Evolutionary conservation across 163 green algal species (phyloP), one percentile per base, ranked within the genome.

Genomic region (Coccomyxa subellipsoidea): DNA sequence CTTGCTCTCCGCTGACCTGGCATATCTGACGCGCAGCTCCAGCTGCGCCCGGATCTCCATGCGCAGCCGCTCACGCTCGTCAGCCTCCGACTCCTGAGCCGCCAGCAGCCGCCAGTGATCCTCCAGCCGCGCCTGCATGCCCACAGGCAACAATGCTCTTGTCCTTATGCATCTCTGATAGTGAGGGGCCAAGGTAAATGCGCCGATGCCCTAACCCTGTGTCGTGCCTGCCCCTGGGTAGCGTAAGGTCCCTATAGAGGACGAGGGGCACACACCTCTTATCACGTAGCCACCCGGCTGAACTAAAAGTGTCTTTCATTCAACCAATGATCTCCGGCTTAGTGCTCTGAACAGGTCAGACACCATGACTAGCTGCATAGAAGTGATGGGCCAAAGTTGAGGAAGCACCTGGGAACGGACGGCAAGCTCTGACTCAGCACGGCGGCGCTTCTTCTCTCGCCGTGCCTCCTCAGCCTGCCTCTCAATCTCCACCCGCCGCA

Each of bases 41-140:
- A 70, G 37, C 76, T 38, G 76, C 27, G 5, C 76, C 25, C 76
- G 36, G 25, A 80, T 34, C 76, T 80, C 25, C 38, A 31, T 31
- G 21, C 76, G 38, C 7, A 80, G 38, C 38, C 23, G 38, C 76
- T 80, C 38, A 4, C 76, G 76, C 76, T 80, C 38, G 27, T 80
- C 38, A 9, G 21, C 8, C 31, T 59, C 38, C 9, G 38, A 34
- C 76, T 80, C 37, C 39, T 59, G 36, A 25, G 29, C 38, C 39
- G 76, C 76, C 76, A 69, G 4, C 39, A 39, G 37, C 38, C 39
- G 76, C 76, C 76, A 15, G 39, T 80, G 76, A 29, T 70, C 39
- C 76, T 80, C 37, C 76, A 80, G 76, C 38, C 76, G 38, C 36
- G 76, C 76, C 76, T 80, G 76, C 76, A 47, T 8, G 12, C 72